Conservation (phyloP, 345 rosid species). For the Brassica nigra region DNA sequence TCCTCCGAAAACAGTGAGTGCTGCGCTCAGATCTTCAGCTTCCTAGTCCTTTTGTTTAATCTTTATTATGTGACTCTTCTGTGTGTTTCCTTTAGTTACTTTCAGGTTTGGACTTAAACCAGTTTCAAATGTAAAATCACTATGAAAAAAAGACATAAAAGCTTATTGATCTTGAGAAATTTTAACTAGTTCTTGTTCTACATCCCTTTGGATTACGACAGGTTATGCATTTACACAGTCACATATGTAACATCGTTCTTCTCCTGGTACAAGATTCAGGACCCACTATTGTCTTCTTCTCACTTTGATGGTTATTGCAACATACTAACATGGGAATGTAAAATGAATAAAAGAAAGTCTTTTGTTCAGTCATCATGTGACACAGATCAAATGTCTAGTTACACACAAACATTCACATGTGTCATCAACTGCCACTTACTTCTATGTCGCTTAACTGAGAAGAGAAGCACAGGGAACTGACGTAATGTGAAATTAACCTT, state of each 20-base stretch:
- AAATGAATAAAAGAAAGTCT: neutral
- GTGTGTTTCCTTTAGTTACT: no score
- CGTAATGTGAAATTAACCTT: neutral
- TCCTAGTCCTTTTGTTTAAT: neutral
- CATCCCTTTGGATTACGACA: neutral
- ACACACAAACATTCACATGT: constrained; percentile 27
- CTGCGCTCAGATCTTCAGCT: neutral
- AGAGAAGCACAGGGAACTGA: neutral
- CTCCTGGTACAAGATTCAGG: constrained; percentile 7
- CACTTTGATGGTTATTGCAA: constrained; percentile 25
- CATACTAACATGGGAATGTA: constrained; percentile 7
- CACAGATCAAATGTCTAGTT: constrained; percentile 12
- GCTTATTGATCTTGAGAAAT: constrained; percentile 14
- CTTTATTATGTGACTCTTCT: neutral
- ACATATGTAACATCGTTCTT: constrained; percentile 8
- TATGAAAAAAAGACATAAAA: constrained; percentile 31
- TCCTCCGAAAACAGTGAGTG: neutral
- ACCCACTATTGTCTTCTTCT: constrained; percentile 35
- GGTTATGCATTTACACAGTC: neutral
- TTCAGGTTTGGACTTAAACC: constrained; percentile 21
- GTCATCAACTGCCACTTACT: constrained; percentile 10
- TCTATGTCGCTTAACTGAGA: neutral
- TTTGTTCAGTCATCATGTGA: constrained; percentile 21
- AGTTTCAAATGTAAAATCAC: constrained; percentile 45
- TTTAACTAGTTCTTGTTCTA: constrained; percentile 3